Conservation (phyloP, 2,329 filamentous ascomycete species). For the Bipolaris zeicola region DNA sequence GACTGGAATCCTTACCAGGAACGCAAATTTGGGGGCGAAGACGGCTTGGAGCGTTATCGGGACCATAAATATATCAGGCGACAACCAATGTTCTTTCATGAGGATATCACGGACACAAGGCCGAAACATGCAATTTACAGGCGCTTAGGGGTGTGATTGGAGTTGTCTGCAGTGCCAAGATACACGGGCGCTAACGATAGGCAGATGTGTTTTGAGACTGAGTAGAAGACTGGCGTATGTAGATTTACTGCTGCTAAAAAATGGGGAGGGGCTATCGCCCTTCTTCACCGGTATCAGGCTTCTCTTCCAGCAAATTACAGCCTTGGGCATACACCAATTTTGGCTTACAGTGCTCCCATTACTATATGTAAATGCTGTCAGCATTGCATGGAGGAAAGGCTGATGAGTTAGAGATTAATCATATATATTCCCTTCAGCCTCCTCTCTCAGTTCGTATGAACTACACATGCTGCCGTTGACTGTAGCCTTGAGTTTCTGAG, state of each 20-base stretch:
- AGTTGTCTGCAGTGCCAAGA: neutral
- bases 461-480: conserved; percentile 64
- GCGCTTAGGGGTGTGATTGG: conserved; percentile 57
- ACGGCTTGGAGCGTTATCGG: neutral
- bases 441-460: conserved; percentile 59
- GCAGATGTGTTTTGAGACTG: neutral
- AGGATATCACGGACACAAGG: conserved; percentile 39
- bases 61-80: neutral
- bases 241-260: conserved; percentile 47
- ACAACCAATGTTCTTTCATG: conserved; percentile 35
- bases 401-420: neutral
- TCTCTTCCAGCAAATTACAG: conserved; percentile 51
- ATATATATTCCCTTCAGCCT: conserved; percentile 49
- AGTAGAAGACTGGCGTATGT: neutral
- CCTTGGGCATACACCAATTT: conserved; percentile 55
- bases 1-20: neutral
- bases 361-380: conserved; percentile 31
- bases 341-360: conserved; percentile 44
- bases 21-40: neutral
- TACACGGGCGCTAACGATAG: neutral
- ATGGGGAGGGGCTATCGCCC: conserved; percentile 51
- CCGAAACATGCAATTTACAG: conserved; percentile 24
- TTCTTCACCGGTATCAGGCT: conserved; percentile 39
- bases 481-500: conserved; percentile 59
- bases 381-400: neutral